Conservation (phyloP, 495 filamentous ascomycete genomes). For the Physcia stellaris region DNA sequence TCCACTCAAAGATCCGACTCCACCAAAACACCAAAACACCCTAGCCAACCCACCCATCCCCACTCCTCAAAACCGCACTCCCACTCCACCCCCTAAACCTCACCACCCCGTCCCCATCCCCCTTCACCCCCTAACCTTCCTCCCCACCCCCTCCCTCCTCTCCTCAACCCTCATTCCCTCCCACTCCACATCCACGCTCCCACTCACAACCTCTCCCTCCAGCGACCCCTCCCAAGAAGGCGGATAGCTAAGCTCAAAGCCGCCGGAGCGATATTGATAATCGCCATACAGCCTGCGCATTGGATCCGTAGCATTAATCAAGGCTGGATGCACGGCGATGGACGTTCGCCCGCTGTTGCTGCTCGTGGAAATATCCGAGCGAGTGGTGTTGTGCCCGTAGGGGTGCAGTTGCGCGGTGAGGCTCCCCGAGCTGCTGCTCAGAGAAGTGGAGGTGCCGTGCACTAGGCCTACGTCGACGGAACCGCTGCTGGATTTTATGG, state of each 20-base stretch:
- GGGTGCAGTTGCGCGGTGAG: constrained; percentile 10
- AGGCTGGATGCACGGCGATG: constrained; percentile 8
- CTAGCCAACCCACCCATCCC: too few relatives aligned
- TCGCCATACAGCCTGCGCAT: constrained; percentile 5
- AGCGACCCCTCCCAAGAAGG: constrained; percentile 10
- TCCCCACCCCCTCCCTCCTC: constrained; percentile 3
- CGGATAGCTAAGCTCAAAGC: constrained; percentile 7
- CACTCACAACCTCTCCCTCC: constrained; percentile 8
- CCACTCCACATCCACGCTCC: constrained; percentile 7
- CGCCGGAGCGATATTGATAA: constrained; percentile 5
- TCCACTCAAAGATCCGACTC: too few relatives aligned
- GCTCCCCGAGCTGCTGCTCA: constrained; percentile 5
- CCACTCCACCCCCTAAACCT: constrained; percentile 5
- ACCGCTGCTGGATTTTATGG: constrained; percentile 8
- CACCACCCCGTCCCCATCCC: constrained; percentile 5
- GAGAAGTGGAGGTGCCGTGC: constrained; percentile 8
- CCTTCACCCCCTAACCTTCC: constrained; percentile 8
- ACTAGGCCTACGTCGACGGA: constrained; percentile 7
- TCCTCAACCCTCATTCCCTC: constrained; percentile 7
- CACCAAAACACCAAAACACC: too few relatives aligned
- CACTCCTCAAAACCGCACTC: constrained; percentile 8
- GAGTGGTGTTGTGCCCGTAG: constrained; percentile 3
- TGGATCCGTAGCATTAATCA: constrained; percentile 4
- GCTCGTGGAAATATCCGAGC: constrained; percentile 7
- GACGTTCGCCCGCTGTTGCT: constrained; percentile 6